Conservation (phyloP, 306 rosid genomes). For the Chamaecrista fasciculata region DNA sequence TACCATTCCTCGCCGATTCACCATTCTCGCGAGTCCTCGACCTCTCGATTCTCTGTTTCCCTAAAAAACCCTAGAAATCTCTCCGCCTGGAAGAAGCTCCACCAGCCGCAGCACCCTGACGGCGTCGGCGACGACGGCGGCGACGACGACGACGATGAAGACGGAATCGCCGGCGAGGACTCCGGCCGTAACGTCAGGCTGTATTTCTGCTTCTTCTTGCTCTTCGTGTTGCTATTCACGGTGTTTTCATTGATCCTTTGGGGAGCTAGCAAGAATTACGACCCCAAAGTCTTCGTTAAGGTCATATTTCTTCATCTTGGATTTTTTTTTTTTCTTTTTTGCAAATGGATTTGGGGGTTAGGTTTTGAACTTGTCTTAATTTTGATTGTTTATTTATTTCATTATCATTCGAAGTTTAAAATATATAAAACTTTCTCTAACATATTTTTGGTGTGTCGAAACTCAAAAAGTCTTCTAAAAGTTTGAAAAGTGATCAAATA, state of each 20-base stretch:
- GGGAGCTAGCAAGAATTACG: slow-evolving; percentile 83
- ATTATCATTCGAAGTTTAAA: too few species aligned
- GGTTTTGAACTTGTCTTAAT: not conserved
- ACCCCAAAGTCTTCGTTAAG: slow-evolving; percentile 56
- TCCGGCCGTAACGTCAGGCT: slow-evolving; percentile 43
- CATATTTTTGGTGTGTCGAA: too few species aligned
- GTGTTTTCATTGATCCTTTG: slow-evolving; percentile 72
- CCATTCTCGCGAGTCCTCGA: slow-evolving; percentile 95
- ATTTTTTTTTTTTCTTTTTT: not conserved
- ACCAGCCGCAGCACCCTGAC: slow-evolving; percentile 9
- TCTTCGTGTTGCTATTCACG: slow-evolving; percentile 56
- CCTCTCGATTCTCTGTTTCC: slow-evolving; percentile 88
- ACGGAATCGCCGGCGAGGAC: not conserved
- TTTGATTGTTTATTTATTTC: not conserved
- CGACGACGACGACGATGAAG: slow-evolving; percentile 27
- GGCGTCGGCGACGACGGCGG: slow-evolving; percentile 33
- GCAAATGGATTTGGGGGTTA: not conserved
- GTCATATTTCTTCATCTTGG: too few species aligned
- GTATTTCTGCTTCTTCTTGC: slow-evolving; percentile 49
- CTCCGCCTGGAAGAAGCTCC: slow-evolving; percentile 64
- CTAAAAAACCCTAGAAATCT: slow-evolving; percentile 53
- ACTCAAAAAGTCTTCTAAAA: too few species aligned
- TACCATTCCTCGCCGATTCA: slow-evolving; percentile 85
- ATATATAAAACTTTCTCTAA: too few species aligned
- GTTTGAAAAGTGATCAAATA: too few species aligned